Evolutionary conservation across 2,329 filamentous ascomycete species (phyloP).

Genomic region (Amylocarpus encephaloides): DNA sequence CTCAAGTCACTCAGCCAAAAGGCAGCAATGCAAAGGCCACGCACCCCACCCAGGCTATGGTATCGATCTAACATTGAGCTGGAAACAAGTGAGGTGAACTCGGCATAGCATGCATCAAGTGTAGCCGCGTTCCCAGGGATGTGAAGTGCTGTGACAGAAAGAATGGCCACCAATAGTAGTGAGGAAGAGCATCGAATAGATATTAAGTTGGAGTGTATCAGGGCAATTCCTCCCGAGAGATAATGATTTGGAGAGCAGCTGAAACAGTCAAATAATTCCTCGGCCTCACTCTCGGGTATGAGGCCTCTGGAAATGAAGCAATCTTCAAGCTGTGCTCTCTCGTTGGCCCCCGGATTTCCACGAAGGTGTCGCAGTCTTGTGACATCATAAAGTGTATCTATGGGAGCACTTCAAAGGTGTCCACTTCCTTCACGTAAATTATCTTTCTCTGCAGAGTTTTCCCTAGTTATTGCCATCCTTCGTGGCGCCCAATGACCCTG

Average conservation of each 20-base stretch:
- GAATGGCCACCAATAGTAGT: conserved; percentile 49
- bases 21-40: conserved; percentile 53
- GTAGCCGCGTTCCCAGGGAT: conserved; percentile 47
- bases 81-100: conserved; percentile 51
- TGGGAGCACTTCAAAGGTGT: conserved; percentile 33
- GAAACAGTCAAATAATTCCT: conserved; percentile 43
- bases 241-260: conserved; percentile 44
- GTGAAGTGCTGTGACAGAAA: conserved; percentile 54
- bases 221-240: conserved; percentile 45
- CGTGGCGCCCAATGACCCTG: conserved; percentile 25
- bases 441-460: conserved; percentile 35
- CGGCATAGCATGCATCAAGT: conserved; percentile 49
- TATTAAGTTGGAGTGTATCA: conserved; percentile 42
- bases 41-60: conserved; percentile 51
- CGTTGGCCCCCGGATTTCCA: conserved; percentile 31
- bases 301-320: conserved; percentile 46
- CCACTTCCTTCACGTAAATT: conserved; percentile 27
- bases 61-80: conserved; percentile 52
- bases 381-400: conserved; percentile 49
- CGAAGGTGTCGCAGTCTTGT: conserved; percentile 41
- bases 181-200: conserved; percentile 50
- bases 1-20: conserved; percentile 55
- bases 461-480: conserved; percentile 40
- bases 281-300: conserved; percentile 40
- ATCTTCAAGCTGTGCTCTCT: conserved; percentile 31